These are phyloP conservation scores for Hymenotorrendiella dingleyae DNA, from an alignment of 2,329 filamentous ascomycete species.

Conservation along the genomic window DNA sequence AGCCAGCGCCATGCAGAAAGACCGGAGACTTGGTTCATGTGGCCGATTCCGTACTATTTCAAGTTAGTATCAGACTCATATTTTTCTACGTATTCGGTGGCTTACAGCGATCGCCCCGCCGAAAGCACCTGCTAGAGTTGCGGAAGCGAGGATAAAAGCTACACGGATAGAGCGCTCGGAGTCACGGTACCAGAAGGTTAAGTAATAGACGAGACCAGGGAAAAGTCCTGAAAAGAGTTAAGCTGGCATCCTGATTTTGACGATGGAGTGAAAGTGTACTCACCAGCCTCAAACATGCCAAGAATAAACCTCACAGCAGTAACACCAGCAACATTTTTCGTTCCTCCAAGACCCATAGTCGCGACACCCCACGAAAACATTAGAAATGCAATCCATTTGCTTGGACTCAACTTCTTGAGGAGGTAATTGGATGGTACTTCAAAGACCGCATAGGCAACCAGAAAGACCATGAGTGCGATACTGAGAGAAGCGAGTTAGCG, in stretches of 20 bases:
- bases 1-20: conserved; percentile 28
- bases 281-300: conserved; percentile 43
- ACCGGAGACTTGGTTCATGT: conserved; percentile 24
- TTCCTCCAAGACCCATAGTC: conserved; percentile 42
- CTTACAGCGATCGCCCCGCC: conserved; percentile 29
- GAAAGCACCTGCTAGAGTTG: conserved; percentile 28
- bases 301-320: conserved; percentile 42
- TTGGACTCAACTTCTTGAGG: conserved; percentile 41
- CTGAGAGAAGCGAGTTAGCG: conserved; percentile 2
- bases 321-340: conserved; percentile 36
- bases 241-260: conserved; percentile 39
- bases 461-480: conserved; percentile 42
- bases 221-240: conserved; percentile 43
- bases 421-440: conserved; percentile 45
- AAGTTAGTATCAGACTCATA: too few species aligned
- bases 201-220: conserved; percentile 32
- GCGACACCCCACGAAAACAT: conserved; percentile 44
- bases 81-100: too few species aligned
- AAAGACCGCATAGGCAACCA: conserved; percentile 43
- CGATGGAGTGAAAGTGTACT: conserved; percentile 31
- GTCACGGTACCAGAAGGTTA: conserved; percentile 29
- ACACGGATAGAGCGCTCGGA: conserved; percentile 27
- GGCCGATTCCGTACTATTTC: conserved; percentile 27
- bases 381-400: conserved; percentile 44
- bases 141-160: conserved; percentile 28